Evolutionary conservation across 2,329 filamentous ascomycete species (phyloP).

Genomic region (Pseudogymnoascus destructans): DNA sequence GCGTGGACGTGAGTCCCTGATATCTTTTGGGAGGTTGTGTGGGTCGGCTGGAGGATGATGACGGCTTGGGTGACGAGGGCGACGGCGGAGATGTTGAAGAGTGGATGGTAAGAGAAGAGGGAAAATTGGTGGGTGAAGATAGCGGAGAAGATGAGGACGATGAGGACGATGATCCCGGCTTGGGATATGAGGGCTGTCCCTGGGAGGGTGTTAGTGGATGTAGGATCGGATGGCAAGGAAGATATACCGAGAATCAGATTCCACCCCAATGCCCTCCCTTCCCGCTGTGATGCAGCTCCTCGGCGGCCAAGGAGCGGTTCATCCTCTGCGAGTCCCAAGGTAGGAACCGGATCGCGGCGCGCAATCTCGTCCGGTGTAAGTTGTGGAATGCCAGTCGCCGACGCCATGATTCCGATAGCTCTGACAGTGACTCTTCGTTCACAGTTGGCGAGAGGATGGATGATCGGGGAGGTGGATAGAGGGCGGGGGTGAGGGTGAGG

Average conservation of each 20-base stretch:
- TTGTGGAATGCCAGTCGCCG: constrained; percentile 53
- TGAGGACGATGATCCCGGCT: constrained; percentile 61
- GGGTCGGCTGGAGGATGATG: constrained; percentile 77
- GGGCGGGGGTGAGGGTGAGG: background rate
- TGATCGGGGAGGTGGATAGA: background rate
- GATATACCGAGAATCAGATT: constrained; percentile 41
- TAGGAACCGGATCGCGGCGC: constrained; percentile 22
- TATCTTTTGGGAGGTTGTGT: constrained; percentile 60
- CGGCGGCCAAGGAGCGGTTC: constrained; percentile 58
- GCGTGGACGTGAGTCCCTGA: constrained; percentile 51
- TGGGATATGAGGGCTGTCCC: constrained; percentile 75
- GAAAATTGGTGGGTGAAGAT: constrained; percentile 58
- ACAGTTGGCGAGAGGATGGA: background rate
- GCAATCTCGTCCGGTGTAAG: constrained; percentile 28
- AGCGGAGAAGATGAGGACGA: constrained; percentile 62
- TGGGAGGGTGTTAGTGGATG: constrained; percentile 28
- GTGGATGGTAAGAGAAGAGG: constrained; percentile 80
- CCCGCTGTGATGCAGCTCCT: constrained; percentile 60
- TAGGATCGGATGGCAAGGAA: background rate
- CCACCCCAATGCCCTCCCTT: constrained; percentile 47
- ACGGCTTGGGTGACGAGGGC: constrained; percentile 67
- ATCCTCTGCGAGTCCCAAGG: constrained; percentile 36
- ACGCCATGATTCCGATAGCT: constrained; percentile 41
- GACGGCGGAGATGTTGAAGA: constrained; percentile 54
- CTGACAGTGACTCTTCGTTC: constrained; percentile 14